Evolutionary conservation across 768 basidiomycete species (phyloP).

Genomic region (Agaricus bisporus): DNA sequence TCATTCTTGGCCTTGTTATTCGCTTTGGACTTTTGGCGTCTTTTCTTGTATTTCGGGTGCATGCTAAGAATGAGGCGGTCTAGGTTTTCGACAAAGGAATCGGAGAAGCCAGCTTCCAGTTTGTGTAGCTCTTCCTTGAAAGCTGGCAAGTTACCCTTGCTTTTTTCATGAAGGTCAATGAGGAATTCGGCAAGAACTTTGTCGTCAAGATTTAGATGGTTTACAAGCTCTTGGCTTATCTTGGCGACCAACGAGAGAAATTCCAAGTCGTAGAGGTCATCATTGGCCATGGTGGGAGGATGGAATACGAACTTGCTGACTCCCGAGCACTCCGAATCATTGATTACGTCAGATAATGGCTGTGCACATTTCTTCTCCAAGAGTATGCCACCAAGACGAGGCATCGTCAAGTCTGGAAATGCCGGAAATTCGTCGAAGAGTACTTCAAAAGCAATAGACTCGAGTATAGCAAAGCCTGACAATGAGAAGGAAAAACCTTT

Average conservation of each 20-base stretch:
- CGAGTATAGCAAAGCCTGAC: slow-evolving; percentile 34
- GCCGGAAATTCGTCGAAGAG: slow-evolving; percentile 79
- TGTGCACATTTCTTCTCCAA: neutral
- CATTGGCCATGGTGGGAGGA: slow-evolving; percentile 46
- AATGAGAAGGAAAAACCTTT: slow-evolving; percentile 27
- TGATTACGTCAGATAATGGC: slow-evolving; percentile 7
- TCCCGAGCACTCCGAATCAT: neutral
- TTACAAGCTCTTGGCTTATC: slow-evolving; percentile 90
- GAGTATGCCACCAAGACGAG: slow-evolving; percentile 61
- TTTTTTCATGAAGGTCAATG: slow-evolving; percentile 81
- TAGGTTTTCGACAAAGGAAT: slow-evolving; percentile 86
- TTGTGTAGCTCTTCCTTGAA: slow-evolving; percentile 81
- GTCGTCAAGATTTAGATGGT: slow-evolving; percentile 80
- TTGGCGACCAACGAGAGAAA: slow-evolving; percentile 85
- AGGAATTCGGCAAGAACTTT: slow-evolving; percentile 95
- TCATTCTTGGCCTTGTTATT: slow-evolving; percentile 31
- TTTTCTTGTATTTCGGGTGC: slow-evolving; percentile 94
- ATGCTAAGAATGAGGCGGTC: slow-evolving; percentile 92
- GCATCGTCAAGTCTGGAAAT: slow-evolving; percentile 84
- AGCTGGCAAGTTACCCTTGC: slow-evolving; percentile 61
- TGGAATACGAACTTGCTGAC: neutral
- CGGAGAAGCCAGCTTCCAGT: slow-evolving; percentile 78
- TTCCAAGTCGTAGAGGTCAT: slow-evolving; percentile 89
- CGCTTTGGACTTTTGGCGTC: slow-evolving; percentile 25
- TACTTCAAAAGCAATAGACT: slow-evolving; percentile 22